Evolutionary conservation across 495 filamentous ascomycete species (phyloP).

Genomic region (Lasiosphaeria miniovina): DNA sequence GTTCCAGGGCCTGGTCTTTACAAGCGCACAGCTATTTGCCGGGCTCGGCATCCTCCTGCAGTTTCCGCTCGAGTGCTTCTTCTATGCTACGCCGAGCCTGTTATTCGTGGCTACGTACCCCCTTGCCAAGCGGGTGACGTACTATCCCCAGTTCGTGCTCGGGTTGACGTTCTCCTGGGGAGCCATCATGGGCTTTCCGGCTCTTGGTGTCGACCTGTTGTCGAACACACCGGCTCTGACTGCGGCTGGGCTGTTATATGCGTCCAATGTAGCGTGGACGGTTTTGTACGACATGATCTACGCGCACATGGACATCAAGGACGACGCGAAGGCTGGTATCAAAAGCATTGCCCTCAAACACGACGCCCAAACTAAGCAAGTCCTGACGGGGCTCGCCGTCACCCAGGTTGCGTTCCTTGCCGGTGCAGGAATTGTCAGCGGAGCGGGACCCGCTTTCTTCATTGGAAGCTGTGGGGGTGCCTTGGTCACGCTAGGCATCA

Average conservation of each 20-base stretch:
- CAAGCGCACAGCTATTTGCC: conserved; percentile 72
- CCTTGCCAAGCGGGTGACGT: conserved; percentile 86
- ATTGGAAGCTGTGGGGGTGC: conserved; percentile 82
- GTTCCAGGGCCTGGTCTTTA: conserved; percentile 72
- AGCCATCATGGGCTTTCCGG: conserved; percentile 94
- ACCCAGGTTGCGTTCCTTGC: conserved; percentile 77
- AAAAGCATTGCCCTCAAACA: conserved; percentile 93
- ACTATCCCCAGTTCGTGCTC: conserved; percentile 91
- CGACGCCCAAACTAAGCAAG: conserved; percentile 79
- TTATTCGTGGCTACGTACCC: conserved; percentile 81
- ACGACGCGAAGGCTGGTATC: conserved; percentile 89
- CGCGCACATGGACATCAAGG: conserved; percentile 96
- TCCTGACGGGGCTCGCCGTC: conserved; percentile 72
- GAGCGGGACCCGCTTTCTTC: conserved; percentile 83
- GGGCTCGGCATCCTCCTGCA: conserved; percentile 81
- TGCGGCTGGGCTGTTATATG: conserved; percentile 72
- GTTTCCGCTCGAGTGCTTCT: conserved; percentile 80
- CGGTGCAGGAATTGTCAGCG: conserved; percentile 67
- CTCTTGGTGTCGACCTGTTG: conserved; percentile 78
- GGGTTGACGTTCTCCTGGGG: conserved; percentile 97
- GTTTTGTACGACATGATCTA: conserved; percentile 98
- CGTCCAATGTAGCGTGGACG: conserved; percentile 89
- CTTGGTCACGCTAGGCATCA: conserved; percentile 67
- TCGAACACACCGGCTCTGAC: conserved; percentile 59
- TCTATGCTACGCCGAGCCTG: conserved; percentile 82